Base-by-base conservation (phyloP, 768 basidiomycete genomes). In the Phanerochaete sordida region DNA sequence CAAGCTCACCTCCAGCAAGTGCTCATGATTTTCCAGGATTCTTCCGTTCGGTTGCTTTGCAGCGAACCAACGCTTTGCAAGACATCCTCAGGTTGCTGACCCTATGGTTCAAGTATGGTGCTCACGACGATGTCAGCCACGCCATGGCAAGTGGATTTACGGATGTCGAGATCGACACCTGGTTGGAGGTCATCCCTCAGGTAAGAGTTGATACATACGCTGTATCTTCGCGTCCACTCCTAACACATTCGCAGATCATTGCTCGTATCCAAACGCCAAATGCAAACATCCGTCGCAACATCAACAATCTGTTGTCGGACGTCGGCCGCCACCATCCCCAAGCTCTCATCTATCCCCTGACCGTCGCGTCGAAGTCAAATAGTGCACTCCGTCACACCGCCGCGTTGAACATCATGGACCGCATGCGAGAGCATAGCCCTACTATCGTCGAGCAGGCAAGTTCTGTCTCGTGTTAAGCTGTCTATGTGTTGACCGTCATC, bases 181-280 rank as follows among this genome's bases (percentile, higher is more conserved):
- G 97, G 97, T 80, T 99, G 39, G 95, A 98, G 68, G 97, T 99
- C 64, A 94, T 98, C 57, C 97, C 97, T 49, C 96, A 98, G 83
- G 95, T 93, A 72, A 58, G 75, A 59, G 26, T 2, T 7, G 19
- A 11, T 15, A 3, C 24, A 56, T 23, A 26, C 8, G 33, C 11
- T 13, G n/a, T 26, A 26, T 19, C 19, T 28, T 27, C 21, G 53
- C 54, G n/a, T 4, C 16, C 30, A n/a, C 16, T 58, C 26, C 6
- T 33, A 19, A 24, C 31, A 8, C 12, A 13, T 4, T 12, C 16
- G 7, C 60, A 98, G 93, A 96, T 99, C 64, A 98, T 99, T 68
- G 97, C 97, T 43, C 89, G 97, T 16, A 96, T 99, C 65, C 95
- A 99, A 78, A 97, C 95, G 0, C 95, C 96, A 0, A 90, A 90